Conservation (phyloP, 2,329 filamentous ascomycete species). For the Fusarium decemcellulare region DNA sequence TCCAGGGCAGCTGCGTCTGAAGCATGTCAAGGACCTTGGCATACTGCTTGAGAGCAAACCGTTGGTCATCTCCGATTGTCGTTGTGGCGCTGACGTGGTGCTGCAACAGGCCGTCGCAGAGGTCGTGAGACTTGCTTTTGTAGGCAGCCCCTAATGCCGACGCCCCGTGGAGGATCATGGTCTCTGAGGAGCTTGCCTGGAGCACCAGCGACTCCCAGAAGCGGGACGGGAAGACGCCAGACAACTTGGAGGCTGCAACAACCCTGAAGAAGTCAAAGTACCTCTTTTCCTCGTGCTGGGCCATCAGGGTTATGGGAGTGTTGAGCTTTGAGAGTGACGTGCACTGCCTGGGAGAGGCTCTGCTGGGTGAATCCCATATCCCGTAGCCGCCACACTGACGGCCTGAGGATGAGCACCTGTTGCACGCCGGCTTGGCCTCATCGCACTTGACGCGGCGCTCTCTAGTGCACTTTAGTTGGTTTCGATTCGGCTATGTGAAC, state of each 20-base stretch:
- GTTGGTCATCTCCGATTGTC: not conserved
- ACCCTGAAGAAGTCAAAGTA: conserved; percentile 5
- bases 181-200: not conserved
- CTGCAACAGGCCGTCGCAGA: not conserved
- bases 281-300: not conserved
- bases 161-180: not conserved
- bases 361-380: not conserved
- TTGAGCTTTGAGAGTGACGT: not conserved
- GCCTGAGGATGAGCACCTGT: not conserved
- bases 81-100: not conserved
- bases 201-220: not conserved
- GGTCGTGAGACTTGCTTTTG: not conserved
- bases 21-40: not conserved
- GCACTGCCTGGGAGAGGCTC: not conserved
- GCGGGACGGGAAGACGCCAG: not conserved
- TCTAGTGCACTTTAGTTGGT: no score
- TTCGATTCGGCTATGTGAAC: no score
- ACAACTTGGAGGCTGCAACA: not conserved
- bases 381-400: not conserved
- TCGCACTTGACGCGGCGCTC: not conserved
- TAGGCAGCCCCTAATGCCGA: not conserved
- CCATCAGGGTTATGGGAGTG: not conserved
- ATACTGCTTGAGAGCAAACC: not conserved
- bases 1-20: not conserved
- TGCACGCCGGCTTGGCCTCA: not conserved